phyloP scores from a whole-genome alignment of 371 early-diverging fungal genomes.

The Mucor mucedo region DNA sequence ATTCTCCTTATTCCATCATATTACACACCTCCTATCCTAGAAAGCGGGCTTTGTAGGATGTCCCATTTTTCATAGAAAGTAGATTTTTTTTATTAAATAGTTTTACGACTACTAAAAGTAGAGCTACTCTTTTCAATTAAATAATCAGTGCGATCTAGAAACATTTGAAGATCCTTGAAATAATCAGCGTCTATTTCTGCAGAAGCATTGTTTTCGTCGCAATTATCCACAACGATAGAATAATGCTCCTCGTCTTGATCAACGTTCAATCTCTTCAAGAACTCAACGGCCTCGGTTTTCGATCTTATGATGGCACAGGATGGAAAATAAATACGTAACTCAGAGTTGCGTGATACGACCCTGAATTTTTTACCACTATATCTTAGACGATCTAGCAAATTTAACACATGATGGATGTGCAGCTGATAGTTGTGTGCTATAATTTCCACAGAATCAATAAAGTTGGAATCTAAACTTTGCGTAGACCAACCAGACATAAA shows the following conservation, averaged over 20 bases:
- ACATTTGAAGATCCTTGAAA: conserved; percentile 49
- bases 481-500: conserved; percentile 15
- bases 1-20: neutral
- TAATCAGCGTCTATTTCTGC: neutral
- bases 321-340: conserved; percentile 33
- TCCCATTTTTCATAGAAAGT: neutral
- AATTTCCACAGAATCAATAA: conserved; percentile 19
- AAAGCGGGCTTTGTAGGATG: conserved; percentile 4
- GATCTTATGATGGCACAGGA: neutral
- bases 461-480: conserved; percentile 13
- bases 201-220: neutral
- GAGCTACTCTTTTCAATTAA: conserved; percentile 41
- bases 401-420: conserved; percentile 22
- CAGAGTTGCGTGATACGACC: conserved; percentile 14
- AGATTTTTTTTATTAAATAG: neutral
- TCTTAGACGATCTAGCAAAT: conserved; percentile 14
- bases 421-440: conserved; percentile 20
- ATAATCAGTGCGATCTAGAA: conserved; percentile 52
- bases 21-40: neutral
- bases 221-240: conserved; percentile 5
- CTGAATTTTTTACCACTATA: conserved; percentile 13
- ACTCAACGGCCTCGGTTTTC: conserved; percentile 12
- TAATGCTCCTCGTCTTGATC: conserved; percentile 2
- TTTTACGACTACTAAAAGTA: conserved; percentile 20
- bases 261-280: conserved; percentile 5